These are phyloP conservation scores for Edaphochlamys debaryana DNA, from an alignment of 139 green algal genomes.

Conservation along the genomic window DNA sequence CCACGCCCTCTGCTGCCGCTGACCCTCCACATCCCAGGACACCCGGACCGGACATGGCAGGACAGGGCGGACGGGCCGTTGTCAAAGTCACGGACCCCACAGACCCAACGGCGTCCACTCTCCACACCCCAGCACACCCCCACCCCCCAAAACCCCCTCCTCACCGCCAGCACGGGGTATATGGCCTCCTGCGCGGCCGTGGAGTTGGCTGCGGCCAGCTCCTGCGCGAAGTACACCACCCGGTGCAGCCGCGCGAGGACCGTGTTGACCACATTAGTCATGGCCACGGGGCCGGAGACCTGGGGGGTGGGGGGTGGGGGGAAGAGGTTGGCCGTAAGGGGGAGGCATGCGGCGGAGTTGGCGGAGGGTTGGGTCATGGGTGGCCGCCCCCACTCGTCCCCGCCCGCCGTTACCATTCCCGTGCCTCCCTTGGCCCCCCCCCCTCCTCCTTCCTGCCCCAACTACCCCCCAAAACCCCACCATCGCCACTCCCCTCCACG, in stretches of 20 bases:
- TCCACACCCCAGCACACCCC: not conserved
- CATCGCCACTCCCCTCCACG: too few relatives aligned
- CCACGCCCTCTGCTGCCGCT: too few relatives aligned
- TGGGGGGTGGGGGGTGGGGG: not conserved
- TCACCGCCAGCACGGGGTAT: constrained; percentile 21
- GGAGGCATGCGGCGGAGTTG: too few relatives aligned
- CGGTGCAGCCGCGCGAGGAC: constrained; percentile 19
- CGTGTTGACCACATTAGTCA: constrained; percentile 41
- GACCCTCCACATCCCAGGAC: too few relatives aligned
- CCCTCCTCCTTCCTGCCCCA: not conserved
- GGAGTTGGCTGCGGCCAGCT: constrained; percentile 1
- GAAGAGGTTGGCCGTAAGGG: not conserved
- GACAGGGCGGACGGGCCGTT: too few relatives aligned
- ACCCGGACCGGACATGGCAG: too few relatives aligned
- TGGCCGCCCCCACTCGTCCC: not conserved
- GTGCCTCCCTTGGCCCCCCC: not conserved
- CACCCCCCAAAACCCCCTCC: not conserved
- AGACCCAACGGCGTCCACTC: too few relatives aligned
- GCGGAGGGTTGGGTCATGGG: too few relatives aligned
- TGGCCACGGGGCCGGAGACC: constrained; percentile 31
- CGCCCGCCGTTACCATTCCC: not conserved
- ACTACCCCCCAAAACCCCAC: too few relatives aligned
- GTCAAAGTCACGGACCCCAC: too few relatives aligned
- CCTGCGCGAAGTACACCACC: constrained; percentile 33
- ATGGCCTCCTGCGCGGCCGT: constrained; percentile 5